These are phyloP conservation scores for Hypoxylon lenormandii DNA, from an alignment of 495 filamentous ascomycete genomes.

Conservation along the genomic window DNA sequence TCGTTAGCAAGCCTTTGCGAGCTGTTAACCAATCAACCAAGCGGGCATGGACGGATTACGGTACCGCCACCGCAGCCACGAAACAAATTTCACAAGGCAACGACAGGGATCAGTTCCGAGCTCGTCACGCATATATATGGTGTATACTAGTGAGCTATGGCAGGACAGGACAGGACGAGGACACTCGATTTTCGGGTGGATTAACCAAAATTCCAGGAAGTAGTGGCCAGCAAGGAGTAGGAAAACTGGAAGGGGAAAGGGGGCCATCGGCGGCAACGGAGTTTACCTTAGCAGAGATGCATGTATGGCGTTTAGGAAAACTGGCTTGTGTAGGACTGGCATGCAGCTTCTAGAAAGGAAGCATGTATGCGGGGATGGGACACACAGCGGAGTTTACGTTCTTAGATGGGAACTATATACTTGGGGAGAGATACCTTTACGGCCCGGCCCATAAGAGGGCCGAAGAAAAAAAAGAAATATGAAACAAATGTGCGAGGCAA, in stretches of 20 bases:
- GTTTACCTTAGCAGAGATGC: slow-evolving; percentile 45
- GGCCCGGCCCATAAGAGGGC: slow-evolving; percentile 24
- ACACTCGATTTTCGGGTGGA: slow-evolving; percentile 10
- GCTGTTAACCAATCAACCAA: slow-evolving; percentile 7
- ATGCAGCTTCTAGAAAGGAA: slow-evolving; percentile 32
- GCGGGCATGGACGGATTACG: neutral
- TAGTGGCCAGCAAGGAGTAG: slow-evolving; percentile 8
- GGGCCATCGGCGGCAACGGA: slow-evolving; percentile 30
- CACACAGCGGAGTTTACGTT: slow-evolving; percentile 40
- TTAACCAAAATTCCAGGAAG: slow-evolving; percentile 23
- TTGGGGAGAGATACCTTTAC: slow-evolving; percentile 28
- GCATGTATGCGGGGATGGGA: slow-evolving; percentile 28
- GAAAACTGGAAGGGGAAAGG: slow-evolving; percentile 9
- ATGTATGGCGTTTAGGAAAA: slow-evolving; percentile 52
- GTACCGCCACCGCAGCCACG: slow-evolving; percentile 12
- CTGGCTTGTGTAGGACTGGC: slow-evolving; percentile 33
- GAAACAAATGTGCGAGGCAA: slow-evolving; percentile 14
- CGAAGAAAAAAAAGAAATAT: slow-evolving; percentile 21
- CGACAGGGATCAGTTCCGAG: slow-evolving; percentile 20
- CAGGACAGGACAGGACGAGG: slow-evolving; percentile 3
- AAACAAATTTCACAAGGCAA: slow-evolving; percentile 18
- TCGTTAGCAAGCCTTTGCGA: slow-evolving; percentile 22
- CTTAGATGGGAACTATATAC: slow-evolving; percentile 32
- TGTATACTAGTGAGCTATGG: slow-evolving; percentile 48
- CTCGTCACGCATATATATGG: slow-evolving; percentile 42